Conservation (phyloP, 2,329 filamentous ascomycete species). For the Phaeophleospora eucalypticola region DNA sequence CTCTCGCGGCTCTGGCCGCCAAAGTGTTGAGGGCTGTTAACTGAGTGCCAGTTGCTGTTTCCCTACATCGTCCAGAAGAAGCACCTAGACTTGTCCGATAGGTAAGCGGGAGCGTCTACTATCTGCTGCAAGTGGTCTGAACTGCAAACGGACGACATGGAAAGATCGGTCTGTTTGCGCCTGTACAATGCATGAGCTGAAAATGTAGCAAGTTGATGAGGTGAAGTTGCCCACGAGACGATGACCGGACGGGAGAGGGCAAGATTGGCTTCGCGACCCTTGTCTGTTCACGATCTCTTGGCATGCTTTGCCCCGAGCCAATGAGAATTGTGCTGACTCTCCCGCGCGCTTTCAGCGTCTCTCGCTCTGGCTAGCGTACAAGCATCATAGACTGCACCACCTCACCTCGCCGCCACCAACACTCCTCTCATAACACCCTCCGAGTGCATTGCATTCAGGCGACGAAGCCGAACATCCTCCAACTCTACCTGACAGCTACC, state of each 20-base stretch:
- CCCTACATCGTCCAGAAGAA: too few species aligned
- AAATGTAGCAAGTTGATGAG: too few species aligned
- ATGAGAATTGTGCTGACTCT: background rate
- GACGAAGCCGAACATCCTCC: constrained; percentile 23
- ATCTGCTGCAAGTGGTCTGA: too few species aligned
- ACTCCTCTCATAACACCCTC: constrained; percentile 7
- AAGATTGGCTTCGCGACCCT: constrained; percentile 4
- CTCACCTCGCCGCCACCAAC: constrained; percentile 11
- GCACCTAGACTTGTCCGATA: too few species aligned
- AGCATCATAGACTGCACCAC: constrained; percentile 5
- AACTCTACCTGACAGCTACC: constrained; percentile 4
- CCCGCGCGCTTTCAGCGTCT: background rate
- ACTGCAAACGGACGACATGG: too few species aligned
- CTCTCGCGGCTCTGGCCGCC: too few species aligned
- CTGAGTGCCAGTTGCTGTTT: too few species aligned
- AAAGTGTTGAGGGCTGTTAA: too few species aligned
- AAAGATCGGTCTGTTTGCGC: too few species aligned
- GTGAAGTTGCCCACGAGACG: too few species aligned
- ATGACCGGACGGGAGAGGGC: background rate
- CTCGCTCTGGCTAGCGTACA: background rate
- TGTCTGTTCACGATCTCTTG: background rate
- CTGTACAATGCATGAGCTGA: too few species aligned
- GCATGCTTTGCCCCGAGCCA: background rate
- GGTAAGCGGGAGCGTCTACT: too few species aligned
- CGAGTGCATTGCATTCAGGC: constrained; percentile 14